Base-by-base conservation (phyloP, 139 green algal genomes). In the Ulvella scutata region DNA sequence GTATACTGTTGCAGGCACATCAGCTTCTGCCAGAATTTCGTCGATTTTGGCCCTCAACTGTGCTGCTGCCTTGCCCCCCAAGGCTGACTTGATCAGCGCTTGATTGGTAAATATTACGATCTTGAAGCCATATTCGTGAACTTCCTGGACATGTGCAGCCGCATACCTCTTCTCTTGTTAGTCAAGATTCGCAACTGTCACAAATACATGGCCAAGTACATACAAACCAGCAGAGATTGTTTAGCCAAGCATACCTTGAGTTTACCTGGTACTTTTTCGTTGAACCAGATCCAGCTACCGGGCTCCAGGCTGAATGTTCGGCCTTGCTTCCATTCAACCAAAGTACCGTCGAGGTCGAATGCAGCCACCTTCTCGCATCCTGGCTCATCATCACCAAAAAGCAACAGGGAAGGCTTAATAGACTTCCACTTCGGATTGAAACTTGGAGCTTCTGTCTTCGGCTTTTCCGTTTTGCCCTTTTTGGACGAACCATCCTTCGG, bases 51-150 rank as follows among this genome's bases (percentile, higher is more conserved):
- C 73, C 61, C 85, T 82, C 21, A 87, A 74, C n/a, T 90, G 93
- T 3, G 77, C 43, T 0, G 84, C 78, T 4, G 51, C 60, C 38
- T 85, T 83, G 3, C 89, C 89, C 3, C 77, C 61, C 21, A 95
- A 43, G 1, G 81, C 85, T 2, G 38, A 77, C 76, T 88, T 87
- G 44, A 95, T 87, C 43, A 72, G 43, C 23, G 74, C 78, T 80
- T 95, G 90, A 82, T 95, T 95, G 72, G 86, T 90, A 81, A 92
- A 88, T 0, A 93, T 82, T 2, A 89, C 86, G 13, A 93, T 77
- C 61, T 88, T 88, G 81, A 86, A 92, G 2, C 85, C 87, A 0
- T 88, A 43, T 1, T 82, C 62, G 0, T 73, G 21, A 31, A 84
- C 78, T 72, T 81, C 44, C 37, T 82, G 60, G 26, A 67, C 20